Evolutionary conservation across 140 eudicot species (phyloP).

Genomic region (Anethum foeniculum): DNA sequence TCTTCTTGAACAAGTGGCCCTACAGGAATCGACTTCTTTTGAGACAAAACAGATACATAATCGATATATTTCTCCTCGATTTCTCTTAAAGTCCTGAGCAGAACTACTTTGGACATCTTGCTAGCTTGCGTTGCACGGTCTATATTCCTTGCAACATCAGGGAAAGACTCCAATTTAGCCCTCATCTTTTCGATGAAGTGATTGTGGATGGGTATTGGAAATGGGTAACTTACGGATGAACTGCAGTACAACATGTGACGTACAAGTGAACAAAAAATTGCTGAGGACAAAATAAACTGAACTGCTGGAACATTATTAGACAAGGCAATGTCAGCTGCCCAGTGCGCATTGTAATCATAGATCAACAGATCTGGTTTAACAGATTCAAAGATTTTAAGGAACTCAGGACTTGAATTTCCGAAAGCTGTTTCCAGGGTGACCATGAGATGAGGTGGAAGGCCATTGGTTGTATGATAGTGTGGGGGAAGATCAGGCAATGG

Average conservation of each 20-base stretch:
- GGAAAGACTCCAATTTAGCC: no score
- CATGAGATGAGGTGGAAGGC: constrained; percentile 23
- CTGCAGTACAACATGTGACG: neutral
- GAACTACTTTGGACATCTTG: neutral
- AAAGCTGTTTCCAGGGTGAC: constrained; percentile 13
- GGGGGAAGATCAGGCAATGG: constrained; percentile 25
- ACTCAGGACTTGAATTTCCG: constrained; percentile 5
- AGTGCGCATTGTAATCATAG: constrained; percentile 14
- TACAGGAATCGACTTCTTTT: constrained; percentile 18
- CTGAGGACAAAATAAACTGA: neutral
- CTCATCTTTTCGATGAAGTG: neutral
- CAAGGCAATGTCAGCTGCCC: constrained; percentile 11
- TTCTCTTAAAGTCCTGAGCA: constrained; percentile 17
- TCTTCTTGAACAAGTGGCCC: constrained; percentile 22
- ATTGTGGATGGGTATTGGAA: neutral
- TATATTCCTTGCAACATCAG: neutral
- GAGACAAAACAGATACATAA: constrained; percentile 6
- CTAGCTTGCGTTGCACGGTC: neutral
- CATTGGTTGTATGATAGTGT: constrained; percentile 35
- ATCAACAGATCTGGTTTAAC: constrained; percentile 22
- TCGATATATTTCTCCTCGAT: constrained; percentile 18
- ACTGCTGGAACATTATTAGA: constrained; percentile 16
- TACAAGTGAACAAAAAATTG: neutral
- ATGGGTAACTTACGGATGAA: neutral
- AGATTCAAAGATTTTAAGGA: constrained; percentile 13